Evolutionary conservation across 495 filamentous ascomycete species (phyloP), one percentile per base, ranked within the genome.

Genomic region (Schizothecium vesticola): DNA sequence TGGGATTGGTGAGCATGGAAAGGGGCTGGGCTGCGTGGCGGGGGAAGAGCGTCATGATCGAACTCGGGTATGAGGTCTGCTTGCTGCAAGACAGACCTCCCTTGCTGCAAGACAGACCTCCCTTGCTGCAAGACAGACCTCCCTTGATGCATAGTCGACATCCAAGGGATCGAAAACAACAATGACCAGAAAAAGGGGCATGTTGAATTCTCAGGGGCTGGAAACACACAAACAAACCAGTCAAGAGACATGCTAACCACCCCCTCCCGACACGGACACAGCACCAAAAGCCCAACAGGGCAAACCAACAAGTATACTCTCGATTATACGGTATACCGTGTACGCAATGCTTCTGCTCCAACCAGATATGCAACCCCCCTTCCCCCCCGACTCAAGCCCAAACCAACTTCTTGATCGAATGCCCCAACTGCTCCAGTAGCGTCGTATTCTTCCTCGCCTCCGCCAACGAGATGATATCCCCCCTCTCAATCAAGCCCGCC

Each of bases 381-480:
- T 12, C 43, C 22, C 21, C 21, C 5, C 22, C 2, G 56, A 13
- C 61, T 77, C 70, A 95, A 66, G 91, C 91, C 94, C 94, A 97
- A 25, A 97, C 91, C 77, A 97, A 78, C 83, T 91, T 94, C 86
- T 94, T 97, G 62, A 97, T 81, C 67, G 88, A 89, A 82, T 97
- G 91, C 11, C 91, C 90, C 73, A 93, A 76, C 76, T 92, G 87
- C 81, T 99, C 94, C 57, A 99, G 75, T 73, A 93, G 82, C 7
- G 92, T 91, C 3, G 94, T 97, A 65, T 89, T 92, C 81, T 87
- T 92, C 87, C 86, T 93, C 68, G 95, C 95, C 75, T 97, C 93
- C 3, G 84, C 86, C 69, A 95, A 73, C 6, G 87, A 88, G 36
- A 97, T 92, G 59, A 97, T 90, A 76, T 96, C 91, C 19, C 82